Percentiles rank a stretch among this genome's conserved stretches.
These are phyloP conservation scores for Leptodermis oblonga DNA, from an alignment of 257 asterid species.

Conservation along the genomic window DNA sequence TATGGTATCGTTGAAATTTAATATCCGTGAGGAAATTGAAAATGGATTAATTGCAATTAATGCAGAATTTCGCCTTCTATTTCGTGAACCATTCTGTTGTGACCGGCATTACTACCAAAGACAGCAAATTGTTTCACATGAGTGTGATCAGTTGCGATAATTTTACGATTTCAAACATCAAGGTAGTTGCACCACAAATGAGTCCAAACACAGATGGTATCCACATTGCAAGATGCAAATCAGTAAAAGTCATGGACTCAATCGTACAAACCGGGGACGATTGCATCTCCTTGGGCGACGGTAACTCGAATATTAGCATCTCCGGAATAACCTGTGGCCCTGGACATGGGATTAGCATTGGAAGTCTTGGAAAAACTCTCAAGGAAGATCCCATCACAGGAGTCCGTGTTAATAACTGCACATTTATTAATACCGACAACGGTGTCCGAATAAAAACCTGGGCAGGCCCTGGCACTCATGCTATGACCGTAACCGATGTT, in stretches of 20 bases:
- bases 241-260: not conserved
- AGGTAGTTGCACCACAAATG: slow-evolving; percentile 14
- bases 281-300: slow-evolving; percentile 32
- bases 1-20: too few species aligned
- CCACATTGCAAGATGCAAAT: slow-evolving; percentile 18
- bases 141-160: slow-evolving; percentile 3
- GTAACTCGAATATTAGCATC: slow-evolving; percentile 9
- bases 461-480: slow-evolving; percentile 11
- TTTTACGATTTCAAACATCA: not conserved
- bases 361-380: slow-evolving; percentile 21
- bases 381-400: slow-evolving; percentile 23
- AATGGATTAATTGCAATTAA: too few species aligned
- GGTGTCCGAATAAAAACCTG: slow-evolving; percentile 26
- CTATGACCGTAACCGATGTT: not conserved
- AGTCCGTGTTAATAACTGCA: slow-evolving; percentile 13
- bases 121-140: slow-evolving; percentile 19
- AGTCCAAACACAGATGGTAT: slow-evolving; percentile 32
- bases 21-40: too few species aligned
- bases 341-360: slow-evolving; percentile 29
- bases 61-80: slow-evolving; percentile 23
- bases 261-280: slow-evolving; percentile 24
- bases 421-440: slow-evolving; percentile 10
- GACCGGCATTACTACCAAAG: slow-evolving; percentile 12
- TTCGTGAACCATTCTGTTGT: not conserved
- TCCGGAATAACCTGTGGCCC: slow-evolving; percentile 25